phyloP scores from a whole-genome alignment of 1,284 basidiomycete genomes.

The Puccinia horiana region DNA sequence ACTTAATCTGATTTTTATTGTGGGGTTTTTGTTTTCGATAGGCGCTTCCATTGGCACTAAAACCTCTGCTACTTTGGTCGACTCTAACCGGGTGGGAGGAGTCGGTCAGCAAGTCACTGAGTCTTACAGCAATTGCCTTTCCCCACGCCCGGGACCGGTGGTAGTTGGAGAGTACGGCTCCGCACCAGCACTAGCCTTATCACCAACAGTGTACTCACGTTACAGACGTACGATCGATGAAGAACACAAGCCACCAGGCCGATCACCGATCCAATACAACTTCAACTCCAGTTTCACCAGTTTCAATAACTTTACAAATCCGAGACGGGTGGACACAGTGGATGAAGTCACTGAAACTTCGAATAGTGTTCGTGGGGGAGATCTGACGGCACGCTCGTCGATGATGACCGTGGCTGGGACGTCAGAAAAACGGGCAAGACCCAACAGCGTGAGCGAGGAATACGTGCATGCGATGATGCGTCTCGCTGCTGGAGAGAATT shows the following conservation, averaged over 20 bases:
- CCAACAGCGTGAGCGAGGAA: conserved; percentile 31
- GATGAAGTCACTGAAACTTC: conserved; percentile 33
- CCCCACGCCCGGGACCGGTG: neutral
- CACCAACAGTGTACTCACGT: conserved; percentile 21
- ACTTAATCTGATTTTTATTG: neutral
- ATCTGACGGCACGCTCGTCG: conserved; percentile 23
- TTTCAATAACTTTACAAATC: conserved; percentile 3
- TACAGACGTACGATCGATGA: conserved; percentile 25
- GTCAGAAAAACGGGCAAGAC: neutral
- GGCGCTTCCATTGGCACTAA: neutral
- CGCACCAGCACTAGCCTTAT: conserved; percentile 1
- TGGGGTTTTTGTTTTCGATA: neutral
- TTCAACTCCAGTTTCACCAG: neutral
- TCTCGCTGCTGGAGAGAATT: neutral
- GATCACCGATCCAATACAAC: conserved; percentile 22
- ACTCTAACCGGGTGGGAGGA: neutral
- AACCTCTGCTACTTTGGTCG: neutral
- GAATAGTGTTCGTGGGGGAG: conserved; percentile 14
- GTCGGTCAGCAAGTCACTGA: neutral
- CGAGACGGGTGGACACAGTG: conserved; percentile 32
- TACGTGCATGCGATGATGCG: conserved; percentile 31
- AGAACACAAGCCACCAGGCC: neutral
- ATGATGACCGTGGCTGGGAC: neutral
- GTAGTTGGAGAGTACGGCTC: conserved; percentile 27
- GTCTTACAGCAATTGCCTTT: neutral